Base-by-base conservation (phyloP, 1,284 basidiomycete genomes). In the Coniferiporia sulphurascens region DNA sequence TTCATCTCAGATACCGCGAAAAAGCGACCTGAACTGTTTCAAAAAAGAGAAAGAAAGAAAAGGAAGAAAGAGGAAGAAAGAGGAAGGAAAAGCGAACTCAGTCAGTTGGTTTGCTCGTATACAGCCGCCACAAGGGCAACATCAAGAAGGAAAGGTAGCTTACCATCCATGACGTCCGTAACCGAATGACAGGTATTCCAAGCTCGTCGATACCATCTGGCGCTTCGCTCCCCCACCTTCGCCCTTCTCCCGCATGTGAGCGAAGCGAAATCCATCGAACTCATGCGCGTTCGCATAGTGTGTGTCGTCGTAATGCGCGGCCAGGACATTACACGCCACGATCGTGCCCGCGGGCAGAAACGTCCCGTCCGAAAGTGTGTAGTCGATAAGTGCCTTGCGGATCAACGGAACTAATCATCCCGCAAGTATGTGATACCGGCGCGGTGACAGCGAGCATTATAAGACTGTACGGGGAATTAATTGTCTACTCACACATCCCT, bases 1-100 rank as follows among this genome's bases (percentile, higher is more conserved):
- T 81, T 81, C 48, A 81, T 65, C 64, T 75, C 74, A 57, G 70
- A 74, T 12, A 72, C 73, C 0, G 78, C 78, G 62, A 81, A 79
- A 69, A 78, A 79, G 3, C 78, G 70, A 2, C 77, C 78, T 6
- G 78, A 77, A 57, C 77, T 71, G 38, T 27, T 27, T 27, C 2
- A 5, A 27, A 27, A 27, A 27, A 27, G 27, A 27, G 5, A 5
- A 27, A 5, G 27, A 27, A 27, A 27, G 27, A 27, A 27, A 27
- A 27, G 27, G 27, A 27, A 27, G 27, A 5, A 27, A 27, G 27
- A 27, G n/a, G n/a, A n/a, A n/a, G n/a, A 27, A 27, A 5, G 27
- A 27, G 5, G 38, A 41, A 41, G 38, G 9, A 10, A 41, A 41
- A 41, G 38, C 38, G 38, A 8, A 3, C 9, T 2, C 38, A 5